phyloP scores from a whole-genome alignment of 257 asterid genomes.

The Lycium barbarum region DNA sequence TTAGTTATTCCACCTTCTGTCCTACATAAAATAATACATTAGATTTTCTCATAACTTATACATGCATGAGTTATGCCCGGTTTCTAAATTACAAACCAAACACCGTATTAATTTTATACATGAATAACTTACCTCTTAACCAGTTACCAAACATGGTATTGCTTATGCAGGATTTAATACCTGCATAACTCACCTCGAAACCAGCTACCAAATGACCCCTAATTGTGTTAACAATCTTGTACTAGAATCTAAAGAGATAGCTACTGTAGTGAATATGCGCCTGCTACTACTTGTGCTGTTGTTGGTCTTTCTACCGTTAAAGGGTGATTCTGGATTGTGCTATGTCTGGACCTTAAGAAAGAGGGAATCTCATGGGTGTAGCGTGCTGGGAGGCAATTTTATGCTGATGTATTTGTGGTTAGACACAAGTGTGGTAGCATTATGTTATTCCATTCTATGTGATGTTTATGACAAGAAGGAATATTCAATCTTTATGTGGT shows the following conservation, averaged over 20 bases:
- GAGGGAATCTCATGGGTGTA: not conserved
- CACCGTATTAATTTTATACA: too few species aligned
- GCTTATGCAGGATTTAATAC: too few species aligned
- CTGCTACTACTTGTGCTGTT: constrained; percentile 1
- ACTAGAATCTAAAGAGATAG: not conserved
- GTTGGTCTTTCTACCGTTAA: not conserved
- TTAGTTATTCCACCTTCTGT: too few species aligned
- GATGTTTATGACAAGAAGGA: not conserved
- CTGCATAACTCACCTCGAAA: too few species aligned
- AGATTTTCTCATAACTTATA: too few species aligned
- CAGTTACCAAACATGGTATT: too few species aligned
- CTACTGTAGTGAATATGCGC: not conserved
- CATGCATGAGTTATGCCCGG: too few species aligned
- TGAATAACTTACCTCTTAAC: too few species aligned
- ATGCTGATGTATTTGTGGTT: not conserved
- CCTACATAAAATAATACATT: too few species aligned
- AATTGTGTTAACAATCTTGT: not conserved
- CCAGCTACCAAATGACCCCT: too few species aligned
- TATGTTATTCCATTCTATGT: not conserved
- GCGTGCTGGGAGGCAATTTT: not conserved
- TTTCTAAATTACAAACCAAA: too few species aligned
- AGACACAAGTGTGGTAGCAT: not conserved
- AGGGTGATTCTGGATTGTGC: not conserved
- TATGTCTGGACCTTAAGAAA: not conserved
- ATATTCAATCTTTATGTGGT: not conserved